A percentile compares a stretch with the other conserved stretches of the same genome.
phyloP scores from a whole-genome alignment of 1,284 basidiomycete genomes.

The Ustilago bromivora region DNA sequence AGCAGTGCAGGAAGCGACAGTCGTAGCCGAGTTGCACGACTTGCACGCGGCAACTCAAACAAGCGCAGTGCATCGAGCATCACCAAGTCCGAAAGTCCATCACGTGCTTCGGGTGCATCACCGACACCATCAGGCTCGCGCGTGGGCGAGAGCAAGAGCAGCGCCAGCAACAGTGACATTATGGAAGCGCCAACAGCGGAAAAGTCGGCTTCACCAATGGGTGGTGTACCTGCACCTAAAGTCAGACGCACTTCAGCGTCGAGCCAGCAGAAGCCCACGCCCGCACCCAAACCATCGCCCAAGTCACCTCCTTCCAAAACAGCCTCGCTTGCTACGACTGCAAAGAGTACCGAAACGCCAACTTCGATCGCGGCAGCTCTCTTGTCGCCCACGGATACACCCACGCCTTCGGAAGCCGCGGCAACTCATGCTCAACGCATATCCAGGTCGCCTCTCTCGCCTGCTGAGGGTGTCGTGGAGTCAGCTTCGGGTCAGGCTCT shows the following conservation, averaged over 20 bases:
- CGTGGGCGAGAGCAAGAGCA: not conserved
- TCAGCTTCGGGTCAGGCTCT: conserved; percentile 33
- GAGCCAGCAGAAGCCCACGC: conserved; percentile 15
- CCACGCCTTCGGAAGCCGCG: conserved; percentile 45
- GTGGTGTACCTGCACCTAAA: conserved; percentile 29
- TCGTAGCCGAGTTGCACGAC: not conserved
- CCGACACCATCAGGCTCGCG: not conserved
- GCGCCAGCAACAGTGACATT: conserved; percentile 10
- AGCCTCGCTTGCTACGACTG: conserved; percentile 12
- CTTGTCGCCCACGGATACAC: conserved; percentile 37
- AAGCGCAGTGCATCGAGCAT: conserved; percentile 25
- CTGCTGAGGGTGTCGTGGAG: conserved; percentile 28
- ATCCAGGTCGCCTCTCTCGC: conserved; percentile 28
- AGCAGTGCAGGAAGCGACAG: not conserved
- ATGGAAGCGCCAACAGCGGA: conserved; percentile 7
- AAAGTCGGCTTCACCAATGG: conserved; percentile 11
- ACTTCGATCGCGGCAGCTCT: conserved; percentile 41
- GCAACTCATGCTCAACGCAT: conserved; percentile 21
- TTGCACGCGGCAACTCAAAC: conserved; percentile 11
- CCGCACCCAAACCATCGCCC: conserved; percentile 5
- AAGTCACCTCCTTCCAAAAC: conserved; percentile 4
- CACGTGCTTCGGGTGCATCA: conserved; percentile 7
- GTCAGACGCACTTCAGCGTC: conserved; percentile 33
- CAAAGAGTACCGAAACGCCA: conserved; percentile 19
- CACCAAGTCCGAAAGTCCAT: conserved; percentile 7